These are phyloP conservation scores for Bipolaris cookei DNA, from an alignment of 2,329 filamentous ascomycete genomes.

Conservation along the genomic window DNA sequence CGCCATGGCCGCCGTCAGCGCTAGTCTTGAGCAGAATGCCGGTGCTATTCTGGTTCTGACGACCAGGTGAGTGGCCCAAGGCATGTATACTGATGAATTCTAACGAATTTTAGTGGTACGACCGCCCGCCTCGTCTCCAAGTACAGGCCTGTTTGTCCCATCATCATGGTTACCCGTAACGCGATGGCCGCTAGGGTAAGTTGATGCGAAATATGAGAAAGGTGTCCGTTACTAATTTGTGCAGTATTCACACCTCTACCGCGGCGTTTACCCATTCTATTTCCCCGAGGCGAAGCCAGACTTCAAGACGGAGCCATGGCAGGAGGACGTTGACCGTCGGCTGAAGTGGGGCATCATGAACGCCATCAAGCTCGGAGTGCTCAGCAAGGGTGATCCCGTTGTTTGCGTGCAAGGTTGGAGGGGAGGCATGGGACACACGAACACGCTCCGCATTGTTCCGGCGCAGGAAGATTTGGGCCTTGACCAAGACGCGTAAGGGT, in stretches of 20 bases:
- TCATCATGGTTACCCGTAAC: constrained; percentile 98
- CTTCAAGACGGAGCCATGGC: constrained; percentile 92
- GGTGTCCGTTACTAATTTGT: constrained; percentile 21
- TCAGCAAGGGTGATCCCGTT: constrained; percentile 74
- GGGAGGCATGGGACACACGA: constrained; percentile 90
- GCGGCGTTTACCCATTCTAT: constrained; percentile 96
- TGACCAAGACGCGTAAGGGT: constrained; percentile 53
- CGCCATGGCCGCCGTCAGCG: constrained; percentile 94
- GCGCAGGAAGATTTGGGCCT: constrained; percentile 59
- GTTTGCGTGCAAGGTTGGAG: constrained; percentile 91
- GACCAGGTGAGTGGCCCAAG: constrained; percentile 67
- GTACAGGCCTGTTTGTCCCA: constrained; percentile 97
- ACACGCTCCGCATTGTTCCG: constrained; percentile 68
- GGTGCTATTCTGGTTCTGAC: constrained; percentile 95
- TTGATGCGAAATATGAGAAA: constrained; percentile 3
- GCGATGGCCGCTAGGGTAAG: constrained; percentile 74
- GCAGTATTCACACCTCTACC: constrained; percentile 89
- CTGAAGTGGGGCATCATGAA: constrained; percentile 96
- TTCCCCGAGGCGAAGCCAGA: constrained; percentile 94
- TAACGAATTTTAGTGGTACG: constrained; percentile 67
- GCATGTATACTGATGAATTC: constrained; percentile 12
- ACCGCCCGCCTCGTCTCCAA: constrained; percentile 96
- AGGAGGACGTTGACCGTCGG: constrained; percentile 96
- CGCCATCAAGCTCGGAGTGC: constrained; percentile 80
- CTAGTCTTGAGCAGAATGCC: constrained; percentile 93